Base-by-base conservation (phyloP, 2,329 filamentous ascomycete genomes). In the Xylaria digitata region DNA sequence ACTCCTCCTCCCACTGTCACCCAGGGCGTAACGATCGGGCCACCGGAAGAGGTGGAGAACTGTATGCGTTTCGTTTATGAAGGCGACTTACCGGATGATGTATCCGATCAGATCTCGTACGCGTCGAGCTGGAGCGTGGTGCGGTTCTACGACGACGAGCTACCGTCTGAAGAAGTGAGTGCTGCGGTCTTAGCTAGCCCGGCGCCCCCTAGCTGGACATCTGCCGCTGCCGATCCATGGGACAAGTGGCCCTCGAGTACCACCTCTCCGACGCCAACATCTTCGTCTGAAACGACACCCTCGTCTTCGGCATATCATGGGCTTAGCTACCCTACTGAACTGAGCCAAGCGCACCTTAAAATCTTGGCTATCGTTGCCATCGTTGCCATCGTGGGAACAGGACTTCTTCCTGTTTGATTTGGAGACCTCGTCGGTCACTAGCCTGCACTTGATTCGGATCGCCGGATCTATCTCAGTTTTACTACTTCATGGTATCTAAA, bases 11-110 rank as follows among this genome's bases (percentile, higher is more conserved):
- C 70, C 1, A 66, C 58, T 21, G 65, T 70, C 15, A 73, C 67
- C 0, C 30, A 69, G 42, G 68, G 52, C 13, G 30, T 43, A 3
- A 50, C 5, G 0, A 17, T 57, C n/a, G 68, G 68, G 1, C 66
- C 68, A 21, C 69, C 66, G 2, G 42, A 30, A 1, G 60, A 68
- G 3, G 63, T 74, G 46, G 64, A 71, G 17, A 66, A 54, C 13
- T 74, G 72, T 19, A 63, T 74, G 69, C 6, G 2, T 0, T 73
- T 73, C 50, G 72, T 74, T 2, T 73, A 72, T 50, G 63, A 73
- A 61, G 63, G 69, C 21, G 73, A 74, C 57, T 32, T 75, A 7
- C 73, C 72, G 1, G 66, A 71, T 9, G 66, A 70, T 37, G 32
- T 74, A 32, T 55, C 63, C 15, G 61, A 68, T 17, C 46, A 66